Base-by-base conservation (phyloP, 2,329 filamentous ascomycete species). In the Sporothrix phasma region DNA sequence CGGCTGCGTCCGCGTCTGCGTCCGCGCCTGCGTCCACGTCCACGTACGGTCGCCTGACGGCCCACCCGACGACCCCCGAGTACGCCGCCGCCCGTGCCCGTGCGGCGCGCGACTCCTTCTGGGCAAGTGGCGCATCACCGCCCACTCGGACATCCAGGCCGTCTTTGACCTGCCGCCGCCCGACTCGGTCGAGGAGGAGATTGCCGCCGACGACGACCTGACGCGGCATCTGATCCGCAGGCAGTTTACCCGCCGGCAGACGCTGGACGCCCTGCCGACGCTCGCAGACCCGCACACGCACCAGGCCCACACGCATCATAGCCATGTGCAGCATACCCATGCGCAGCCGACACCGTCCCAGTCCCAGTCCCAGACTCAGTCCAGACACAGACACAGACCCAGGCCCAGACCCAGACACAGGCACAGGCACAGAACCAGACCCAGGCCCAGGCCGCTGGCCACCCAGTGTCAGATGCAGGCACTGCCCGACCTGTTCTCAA, bases 81-180 rank as follows among this genome's bases (percentile, higher is more conserved):
- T 62, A 65, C 46, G 60, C 49, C 17, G 60, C 64, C 10, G 64
- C 64, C 7, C 58, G 61, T 13, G 61, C 53, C 3, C 56, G 54
- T 15, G 41, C 61, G 1, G 31, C 64, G 26, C 56, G 62, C 62
- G n/a, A 41, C 46, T 79, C 78, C 67, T 88, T 89, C 70, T 89
- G 86, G 84, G 86, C 68, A 84, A 82, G 72, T 86, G 83, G 76
- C 80, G 82, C 54, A 84, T 92, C 71, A 88, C 85, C 6, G 85
- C 85, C 8, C 87, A 91, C 72, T 83, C 86, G 22, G 88, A 90
- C 71, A 79, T 92, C 39, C 83, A 88, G 53, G 82, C 86, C 11
- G 88, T 91, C 1, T 92, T 92, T 67, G 85, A 90, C 61, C 79
- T 87, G 29, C 81, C 88, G 46, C 87, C 87, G 5, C 88, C 88